phyloP scores from a whole-genome alignment of 345 rosid species.

The Litchi chinensis region DNA sequence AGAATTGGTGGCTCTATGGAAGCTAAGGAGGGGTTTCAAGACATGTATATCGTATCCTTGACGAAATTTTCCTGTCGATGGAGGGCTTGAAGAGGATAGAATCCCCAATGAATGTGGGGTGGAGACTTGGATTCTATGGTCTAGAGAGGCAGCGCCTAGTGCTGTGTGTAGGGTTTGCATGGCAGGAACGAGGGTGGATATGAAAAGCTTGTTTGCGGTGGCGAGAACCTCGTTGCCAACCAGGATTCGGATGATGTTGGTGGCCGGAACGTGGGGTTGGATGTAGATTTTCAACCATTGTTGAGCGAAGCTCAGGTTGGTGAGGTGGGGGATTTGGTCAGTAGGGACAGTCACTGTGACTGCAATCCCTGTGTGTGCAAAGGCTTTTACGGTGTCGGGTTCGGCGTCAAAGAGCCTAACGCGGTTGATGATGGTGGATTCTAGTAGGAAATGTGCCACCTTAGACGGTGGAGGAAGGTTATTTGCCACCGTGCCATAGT shows the following conservation, averaged over 20 bases:
- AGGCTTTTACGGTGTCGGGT: slow-evolving; percentile 59
- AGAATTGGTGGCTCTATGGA: slow-evolving; percentile 58
- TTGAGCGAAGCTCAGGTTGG: slow-evolving; percentile 53
- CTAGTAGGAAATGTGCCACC: slow-evolving; percentile 70
- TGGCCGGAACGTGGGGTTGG: slow-evolving; percentile 60
- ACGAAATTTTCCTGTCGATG: slow-evolving; percentile 65
- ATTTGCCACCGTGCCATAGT: slow-evolving; percentile 77
- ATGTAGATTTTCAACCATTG: slow-evolving; percentile 63
- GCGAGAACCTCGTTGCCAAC: slow-evolving; percentile 87
- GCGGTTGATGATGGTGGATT: slow-evolving; percentile 67
- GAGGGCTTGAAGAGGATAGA: slow-evolving; percentile 68
- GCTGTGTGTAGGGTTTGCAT: slow-evolving; percentile 78
- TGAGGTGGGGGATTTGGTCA: slow-evolving; percentile 66
- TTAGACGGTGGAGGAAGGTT: slow-evolving; percentile 73
- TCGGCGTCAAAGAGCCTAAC: slow-evolving; percentile 72
- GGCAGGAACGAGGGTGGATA: slow-evolving; percentile 61
- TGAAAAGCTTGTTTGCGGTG: slow-evolving; percentile 45
- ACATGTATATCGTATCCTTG: slow-evolving; percentile 66
- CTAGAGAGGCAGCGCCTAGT: slow-evolving; percentile 56
- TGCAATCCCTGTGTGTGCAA: slow-evolving; percentile 63
- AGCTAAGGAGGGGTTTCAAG: slow-evolving; percentile 73
- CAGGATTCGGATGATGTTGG: slow-evolving; percentile 69
- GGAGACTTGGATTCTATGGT: slow-evolving; percentile 66
- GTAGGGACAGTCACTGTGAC: slow-evolving; percentile 67
- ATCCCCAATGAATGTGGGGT: slow-evolving; percentile 85